Evolutionary conservation across 192 early-diverging fungal species (phyloP).

Genomic region (Dissophora ornata): DNA sequence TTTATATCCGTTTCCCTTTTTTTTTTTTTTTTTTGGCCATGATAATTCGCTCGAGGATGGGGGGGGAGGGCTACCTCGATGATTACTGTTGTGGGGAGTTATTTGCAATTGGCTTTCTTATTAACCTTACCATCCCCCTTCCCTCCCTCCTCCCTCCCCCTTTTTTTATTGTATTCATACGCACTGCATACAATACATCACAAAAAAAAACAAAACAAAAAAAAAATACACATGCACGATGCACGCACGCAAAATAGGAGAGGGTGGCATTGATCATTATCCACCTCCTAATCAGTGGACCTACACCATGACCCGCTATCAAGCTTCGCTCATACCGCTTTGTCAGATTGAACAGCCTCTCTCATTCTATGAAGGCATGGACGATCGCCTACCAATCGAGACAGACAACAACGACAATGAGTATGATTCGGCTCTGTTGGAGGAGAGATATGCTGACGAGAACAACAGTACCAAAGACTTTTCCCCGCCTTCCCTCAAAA

Average conservation of each 20-base stretch:
- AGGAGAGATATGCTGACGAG: conserved; percentile 4
- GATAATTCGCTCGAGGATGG: too few relatives aligned
- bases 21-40: too few relatives aligned
- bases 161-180: conserved; percentile 1
- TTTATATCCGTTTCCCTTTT: too few relatives aligned
- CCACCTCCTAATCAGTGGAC: conserved; percentile 53
- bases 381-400: conserved; percentile 19
- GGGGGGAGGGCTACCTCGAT: background rate
- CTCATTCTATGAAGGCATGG: conserved; percentile 45
- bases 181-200: background rate
- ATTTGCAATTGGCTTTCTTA: background rate
- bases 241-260: conserved; percentile 37
- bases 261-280: conserved; percentile 36
- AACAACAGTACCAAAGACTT: background rate
- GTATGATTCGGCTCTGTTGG: conserved; percentile 4
- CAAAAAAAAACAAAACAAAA: background rate
- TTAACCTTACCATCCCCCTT: too few relatives aligned
- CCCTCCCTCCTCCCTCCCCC: background rate
- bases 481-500: too few relatives aligned
- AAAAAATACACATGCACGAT: background rate
- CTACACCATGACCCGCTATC: conserved; percentile 54
- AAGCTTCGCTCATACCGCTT: conserved; percentile 49
- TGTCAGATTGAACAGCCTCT: conserved; percentile 46
- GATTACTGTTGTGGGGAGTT: background rate
- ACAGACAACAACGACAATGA: conserved; percentile 12